Evolutionary conservation across 164 flowering plant species (phyloP).

Genomic region (Tetrastigma voinierianum): DNA sequence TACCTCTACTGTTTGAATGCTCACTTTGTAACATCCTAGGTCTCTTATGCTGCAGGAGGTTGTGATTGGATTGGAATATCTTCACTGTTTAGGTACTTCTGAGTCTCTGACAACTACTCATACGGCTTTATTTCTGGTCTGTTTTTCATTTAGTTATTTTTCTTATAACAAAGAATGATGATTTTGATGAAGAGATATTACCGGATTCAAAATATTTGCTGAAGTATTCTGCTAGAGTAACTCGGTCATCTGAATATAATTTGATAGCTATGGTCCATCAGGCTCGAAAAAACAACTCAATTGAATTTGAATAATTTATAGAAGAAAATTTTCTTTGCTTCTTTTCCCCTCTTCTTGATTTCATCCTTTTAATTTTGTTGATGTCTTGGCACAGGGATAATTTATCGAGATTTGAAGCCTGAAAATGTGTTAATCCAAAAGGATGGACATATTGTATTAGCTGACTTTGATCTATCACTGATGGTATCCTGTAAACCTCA

Average conservation of each 20-base stretch:
- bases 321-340: not conserved
- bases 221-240: not conserved
- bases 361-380: not conserved
- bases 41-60: constrained; percentile 98
- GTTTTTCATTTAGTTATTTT: not conserved
- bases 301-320: not conserved
- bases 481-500: constrained; percentile 79
- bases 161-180: not conserved
- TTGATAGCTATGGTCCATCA: not conserved
- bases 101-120: constrained; percentile 8
- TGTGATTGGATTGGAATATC: constrained; percentile 89
- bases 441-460: constrained; percentile 84
- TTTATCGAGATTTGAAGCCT: constrained; percentile 96
- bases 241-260: not conserved
- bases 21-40: constrained; percentile 31
- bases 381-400: constrained; percentile 54
- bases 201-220: not conserved
- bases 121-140: not conserved
- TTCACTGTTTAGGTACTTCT: constrained; percentile 87
- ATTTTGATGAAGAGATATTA: too few relatives aligned
- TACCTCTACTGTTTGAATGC: not conserved
- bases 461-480: constrained; percentile 94
- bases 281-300: not conserved
- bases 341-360: not conserved
- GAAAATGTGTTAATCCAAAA: constrained; percentile 85